Conservation (phyloP, 139 green algal species). For the Haematococcus lacustris region DNA sequence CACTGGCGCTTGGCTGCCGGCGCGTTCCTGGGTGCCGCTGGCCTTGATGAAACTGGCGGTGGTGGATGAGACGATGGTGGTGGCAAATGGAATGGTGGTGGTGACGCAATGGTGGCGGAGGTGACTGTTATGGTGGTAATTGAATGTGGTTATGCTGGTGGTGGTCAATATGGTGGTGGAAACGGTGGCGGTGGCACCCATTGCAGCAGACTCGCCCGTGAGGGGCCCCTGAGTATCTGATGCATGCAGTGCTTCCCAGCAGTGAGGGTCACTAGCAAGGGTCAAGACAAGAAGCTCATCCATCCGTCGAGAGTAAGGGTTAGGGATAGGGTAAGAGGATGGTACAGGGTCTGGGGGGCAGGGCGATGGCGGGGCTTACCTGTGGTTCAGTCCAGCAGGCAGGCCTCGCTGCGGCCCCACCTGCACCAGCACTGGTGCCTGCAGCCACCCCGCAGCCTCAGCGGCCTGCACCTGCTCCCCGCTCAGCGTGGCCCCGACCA, state of each 20-base stretch:
- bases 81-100: neutral
- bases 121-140: too few relatives aligned
- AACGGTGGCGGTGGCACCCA: too few relatives aligned
- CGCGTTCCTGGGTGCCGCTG: neutral
- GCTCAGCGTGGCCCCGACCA: constrained; percentile 65
- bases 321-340: too few relatives aligned
- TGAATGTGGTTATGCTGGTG: too few relatives aligned
- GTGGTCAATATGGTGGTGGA: too few relatives aligned
- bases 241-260: neutral
- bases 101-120: neutral
- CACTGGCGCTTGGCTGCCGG: neutral
- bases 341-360: neutral
- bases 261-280: neutral
- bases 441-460: constrained; percentile 42
- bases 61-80: neutral
- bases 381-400: constrained; percentile 12
- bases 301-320: too few relatives aligned
- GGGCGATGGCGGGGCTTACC: neutral
- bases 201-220: neutral
- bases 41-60: neutral
- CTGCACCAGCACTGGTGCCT: constrained; percentile 42
- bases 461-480: constrained; percentile 28
- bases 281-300: too few relatives aligned
- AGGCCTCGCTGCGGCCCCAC: constrained; percentile 15
- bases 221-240: neutral